Evolutionary conservation across 2,329 filamentous ascomycete genomes (phyloP), one percentile per base, ranked within the genome.

Genomic region (Fusarium brachygibbosum): DNA sequence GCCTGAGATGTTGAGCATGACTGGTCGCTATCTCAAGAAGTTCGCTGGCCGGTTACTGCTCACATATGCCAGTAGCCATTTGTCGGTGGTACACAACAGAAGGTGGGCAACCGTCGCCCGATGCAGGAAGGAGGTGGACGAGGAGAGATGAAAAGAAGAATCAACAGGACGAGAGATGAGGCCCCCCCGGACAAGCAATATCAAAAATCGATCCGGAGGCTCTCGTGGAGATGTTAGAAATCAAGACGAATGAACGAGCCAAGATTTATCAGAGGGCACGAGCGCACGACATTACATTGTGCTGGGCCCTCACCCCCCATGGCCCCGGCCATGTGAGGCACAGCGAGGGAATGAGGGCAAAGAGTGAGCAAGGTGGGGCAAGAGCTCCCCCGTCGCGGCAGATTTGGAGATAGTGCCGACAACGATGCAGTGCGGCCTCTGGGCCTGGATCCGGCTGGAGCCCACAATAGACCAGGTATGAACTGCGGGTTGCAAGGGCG

Each of bases 241-340:
- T 72, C 70, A 69, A 73, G 60, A 66, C 64, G 66, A 73, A 69
- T 75, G 72, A 69, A 70, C 60, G 66, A 72, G 68, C 68, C 74
- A 73, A 72, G 73, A 74, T 75, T 75, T 75, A 75, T 75, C 69
- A 65, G 72, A 69, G 71, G 68, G 63, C 73, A 74, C 73, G 71
- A 75, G 71, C 68, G 63, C 73, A 73, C 71, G 71, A 75, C 73
- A 75, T 75, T 71, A 68, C 73, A 75, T 75, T 71, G 73, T 75
- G 71, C 71, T 70, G 68, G 73, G 62, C 60, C 72, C 72, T 68
- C 68, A 63, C 66, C 60, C 71, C 72, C 68, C 68, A 63, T 68
- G 72, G 68, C 68, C 70, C 65, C 57, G 68, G 72, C 68, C 70
- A 70, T 70, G 72, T 73, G 72, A 66, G 70, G 66, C 67, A 69